Conservation (phyloP, 345 rosid genomes). For the Populus simonii region DNA sequence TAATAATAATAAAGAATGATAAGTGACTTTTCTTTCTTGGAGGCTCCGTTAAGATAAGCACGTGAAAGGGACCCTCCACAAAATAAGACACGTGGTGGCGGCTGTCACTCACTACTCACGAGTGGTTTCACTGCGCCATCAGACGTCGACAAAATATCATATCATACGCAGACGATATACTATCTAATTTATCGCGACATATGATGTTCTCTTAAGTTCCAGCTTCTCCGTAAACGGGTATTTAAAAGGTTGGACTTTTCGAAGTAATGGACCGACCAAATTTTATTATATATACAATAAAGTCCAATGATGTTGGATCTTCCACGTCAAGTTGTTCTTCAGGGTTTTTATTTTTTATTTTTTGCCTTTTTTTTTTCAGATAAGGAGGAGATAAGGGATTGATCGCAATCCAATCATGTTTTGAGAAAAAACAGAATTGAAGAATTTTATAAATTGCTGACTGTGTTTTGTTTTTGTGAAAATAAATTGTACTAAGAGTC, state of each 20-base stretch:
- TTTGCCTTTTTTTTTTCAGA: not conserved
- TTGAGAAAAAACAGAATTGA: too few species aligned
- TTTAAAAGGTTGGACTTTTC: not conserved
- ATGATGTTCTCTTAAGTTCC: conserved; percentile 11
- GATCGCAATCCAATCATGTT: too few species aligned
- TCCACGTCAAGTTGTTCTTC: conserved; percentile 4
- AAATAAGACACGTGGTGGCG: conserved; percentile 42
- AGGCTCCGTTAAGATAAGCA: conserved; percentile 22
- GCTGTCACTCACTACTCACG: conserved; percentile 14
- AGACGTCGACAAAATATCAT: not conserved
- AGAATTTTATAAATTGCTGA: not conserved
- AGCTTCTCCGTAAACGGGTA: conserved; percentile 32
- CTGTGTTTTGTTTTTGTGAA: not conserved
- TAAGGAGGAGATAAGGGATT: not conserved
- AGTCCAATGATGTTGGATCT: conserved; percentile 15
- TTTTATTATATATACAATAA: not conserved
- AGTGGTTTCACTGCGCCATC: not conserved
- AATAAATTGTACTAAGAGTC: too few species aligned
- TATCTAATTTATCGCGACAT: conserved; percentile 3
- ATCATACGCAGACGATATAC: not conserved
- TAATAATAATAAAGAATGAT: not conserved
- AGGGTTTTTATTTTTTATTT: not conserved
- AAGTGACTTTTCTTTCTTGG: conserved; percentile 10
- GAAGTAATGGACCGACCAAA: not conserved
- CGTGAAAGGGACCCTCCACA: conserved; percentile 23